A percentile compares a stretch with the other conserved stretches of the same genome.
These are phyloP conservation scores for Fusarium equiseti DNA, from an alignment of 2,329 filamentous ascomycete genomes.

Conservation along the genomic window DNA sequence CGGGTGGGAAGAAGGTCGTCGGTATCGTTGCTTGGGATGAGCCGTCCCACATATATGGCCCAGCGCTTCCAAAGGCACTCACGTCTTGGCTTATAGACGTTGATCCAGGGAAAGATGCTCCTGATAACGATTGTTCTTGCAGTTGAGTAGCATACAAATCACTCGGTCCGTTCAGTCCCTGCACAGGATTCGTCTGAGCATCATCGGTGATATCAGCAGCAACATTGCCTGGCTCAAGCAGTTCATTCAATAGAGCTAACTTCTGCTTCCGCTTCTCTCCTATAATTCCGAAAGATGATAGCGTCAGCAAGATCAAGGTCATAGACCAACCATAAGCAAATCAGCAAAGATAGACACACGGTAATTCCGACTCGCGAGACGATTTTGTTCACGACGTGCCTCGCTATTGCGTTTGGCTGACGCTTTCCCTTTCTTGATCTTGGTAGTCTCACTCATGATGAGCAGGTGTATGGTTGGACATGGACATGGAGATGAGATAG, in stretches of 20 bases:
- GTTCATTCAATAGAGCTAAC: conserved; percentile 55
- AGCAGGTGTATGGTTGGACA: not conserved
- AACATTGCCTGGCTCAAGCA: conserved; percentile 49
- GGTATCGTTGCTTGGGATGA: not conserved
- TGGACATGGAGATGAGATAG: not conserved
- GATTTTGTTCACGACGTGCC: conserved; percentile 47
- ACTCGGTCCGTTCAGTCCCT: not conserved
- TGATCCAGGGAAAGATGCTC: not conserved
- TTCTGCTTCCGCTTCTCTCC: conserved; percentile 60
- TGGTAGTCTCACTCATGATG: conserved; percentile 29
- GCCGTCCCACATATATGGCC: not conserved
- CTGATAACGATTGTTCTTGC: not conserved
- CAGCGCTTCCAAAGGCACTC: not conserved
- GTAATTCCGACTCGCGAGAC: conserved; percentile 47
- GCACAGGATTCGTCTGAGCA: not conserved
- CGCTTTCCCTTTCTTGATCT: conserved; percentile 30
- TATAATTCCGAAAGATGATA: conserved; percentile 32
- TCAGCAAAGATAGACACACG: conserved; percentile 46
- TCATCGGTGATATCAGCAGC: not conserved
- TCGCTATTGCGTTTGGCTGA: conserved; percentile 42
- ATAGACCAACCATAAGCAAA: conserved; percentile 21
- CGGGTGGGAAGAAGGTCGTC: not conserved
- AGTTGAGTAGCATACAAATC: not conserved
- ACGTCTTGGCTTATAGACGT: not conserved
- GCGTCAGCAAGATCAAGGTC: conserved; percentile 25